phyloP scores from a whole-genome alignment of 768 basidiomycete species.

The Mrakia frigida region DNA sequence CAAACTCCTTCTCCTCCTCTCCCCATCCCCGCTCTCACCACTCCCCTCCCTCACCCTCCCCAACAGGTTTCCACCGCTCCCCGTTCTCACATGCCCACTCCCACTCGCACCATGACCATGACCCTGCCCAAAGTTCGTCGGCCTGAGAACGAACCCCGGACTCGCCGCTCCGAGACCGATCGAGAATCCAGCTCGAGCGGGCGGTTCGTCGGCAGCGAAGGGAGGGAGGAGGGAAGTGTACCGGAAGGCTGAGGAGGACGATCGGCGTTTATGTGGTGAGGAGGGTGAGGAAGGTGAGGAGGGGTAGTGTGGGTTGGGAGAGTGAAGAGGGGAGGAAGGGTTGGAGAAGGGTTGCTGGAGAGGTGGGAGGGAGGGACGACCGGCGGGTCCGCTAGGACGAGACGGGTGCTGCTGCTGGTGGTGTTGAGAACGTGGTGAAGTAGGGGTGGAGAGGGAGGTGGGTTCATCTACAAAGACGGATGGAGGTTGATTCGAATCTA shows the following conservation, averaged over 20 bases:
- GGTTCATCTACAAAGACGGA: slow-evolving; percentile 28
- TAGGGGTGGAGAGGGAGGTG: not conserved
- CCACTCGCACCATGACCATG: not conserved
- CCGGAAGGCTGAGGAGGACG: slow-evolving; percentile 5
- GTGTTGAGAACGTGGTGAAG: not conserved
- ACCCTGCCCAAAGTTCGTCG: slow-evolving; percentile 1
- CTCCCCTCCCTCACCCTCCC: not conserved
- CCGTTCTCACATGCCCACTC: not conserved
- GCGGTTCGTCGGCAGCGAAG: slow-evolving; percentile 28
- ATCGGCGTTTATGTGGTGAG: slow-evolving; percentile 13
- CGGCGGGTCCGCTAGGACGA: slow-evolving; percentile 14
- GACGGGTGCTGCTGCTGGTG: not conserved
- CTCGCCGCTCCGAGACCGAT: slow-evolving; percentile 44
- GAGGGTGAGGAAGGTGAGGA: slow-evolving; percentile 1
- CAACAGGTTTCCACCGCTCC: not conserved
- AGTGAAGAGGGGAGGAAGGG: slow-evolving; percentile 11
- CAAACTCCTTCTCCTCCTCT: not conserved
- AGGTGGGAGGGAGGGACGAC: not conserved
- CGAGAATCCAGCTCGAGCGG: slow-evolving; percentile 41
- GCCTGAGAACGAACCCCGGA: slow-evolving; percentile 40
- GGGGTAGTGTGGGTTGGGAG: slow-evolving; percentile 18
- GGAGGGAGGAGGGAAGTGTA: slow-evolving; percentile 21
- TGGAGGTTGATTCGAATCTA: not conserved
- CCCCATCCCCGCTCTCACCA: no score
- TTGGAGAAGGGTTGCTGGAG: not conserved